A percentile compares a stretch with the other conserved stretches of the same genome.
Evolutionary conservation across 2,329 filamentous ascomycete genomes (phyloP).

Genomic region (Fusarium continuum): DNA sequence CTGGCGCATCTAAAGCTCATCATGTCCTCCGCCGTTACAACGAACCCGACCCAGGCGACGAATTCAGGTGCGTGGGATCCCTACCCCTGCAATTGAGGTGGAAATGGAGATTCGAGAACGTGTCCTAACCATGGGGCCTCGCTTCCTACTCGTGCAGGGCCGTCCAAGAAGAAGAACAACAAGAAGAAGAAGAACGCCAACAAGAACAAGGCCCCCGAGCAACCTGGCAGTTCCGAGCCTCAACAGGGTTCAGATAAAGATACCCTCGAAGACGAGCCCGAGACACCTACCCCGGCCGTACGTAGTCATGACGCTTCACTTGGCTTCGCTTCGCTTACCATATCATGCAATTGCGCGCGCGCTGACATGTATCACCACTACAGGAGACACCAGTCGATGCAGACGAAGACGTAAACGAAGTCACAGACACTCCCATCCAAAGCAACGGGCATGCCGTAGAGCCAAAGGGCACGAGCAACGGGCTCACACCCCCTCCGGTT

Average conservation of each 20-base stretch:
- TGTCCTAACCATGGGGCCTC: conserved; percentile 45
- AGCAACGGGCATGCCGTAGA: conserved; percentile 54
- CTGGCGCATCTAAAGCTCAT: conserved; percentile 35
- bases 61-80: conserved; percentile 49
- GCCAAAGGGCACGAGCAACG: conserved; percentile 52
- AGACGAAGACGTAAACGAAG: conserved; percentile 27
- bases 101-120: conserved; percentile 41
- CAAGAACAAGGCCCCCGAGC: conserved; percentile 56
- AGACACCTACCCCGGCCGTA: conserved; percentile 50
- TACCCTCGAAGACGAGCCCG: conserved; percentile 57
- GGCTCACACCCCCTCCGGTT: conserved; percentile 44
- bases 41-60: conserved; percentile 48
- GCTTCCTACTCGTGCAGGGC: conserved; percentile 44
- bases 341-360: conserved; percentile 24
- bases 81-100: conserved; percentile 39
- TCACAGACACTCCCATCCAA: conserved; percentile 35
- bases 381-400: conserved; percentile 45
- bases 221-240: conserved; percentile 47
- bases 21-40: conserved; percentile 54
- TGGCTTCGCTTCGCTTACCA: too few relatives aligned
- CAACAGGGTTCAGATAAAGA: conserved; percentile 52
- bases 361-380: conserved; percentile 37
- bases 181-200: conserved; percentile 67
- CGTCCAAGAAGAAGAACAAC: conserved; percentile 65
- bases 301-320: conserved; percentile 34